phyloP scores from a whole-genome alignment of 78 protist species.

The Monocercomonoides exilis region DNA sequence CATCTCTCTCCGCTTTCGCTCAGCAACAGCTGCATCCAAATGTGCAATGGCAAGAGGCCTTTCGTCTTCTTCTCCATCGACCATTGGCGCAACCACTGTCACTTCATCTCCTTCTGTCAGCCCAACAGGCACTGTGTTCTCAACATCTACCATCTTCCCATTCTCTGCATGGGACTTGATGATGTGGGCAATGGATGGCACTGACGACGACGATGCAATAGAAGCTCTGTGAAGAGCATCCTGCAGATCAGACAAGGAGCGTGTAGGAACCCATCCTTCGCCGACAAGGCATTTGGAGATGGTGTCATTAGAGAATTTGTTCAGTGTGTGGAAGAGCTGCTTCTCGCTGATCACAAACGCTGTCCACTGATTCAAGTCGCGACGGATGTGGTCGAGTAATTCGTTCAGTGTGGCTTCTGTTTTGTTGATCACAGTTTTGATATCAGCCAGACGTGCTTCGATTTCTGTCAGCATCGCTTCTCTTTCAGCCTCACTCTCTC shows the following conservation, averaged over 20 bases:
- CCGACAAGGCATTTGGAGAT: neutral
- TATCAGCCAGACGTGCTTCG: neutral
- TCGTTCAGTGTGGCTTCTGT: too few species aligned
- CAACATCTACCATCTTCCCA: too few species aligned
- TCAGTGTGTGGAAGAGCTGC: slow-evolving; percentile 16
- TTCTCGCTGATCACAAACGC: neutral
- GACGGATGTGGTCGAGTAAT: neutral
- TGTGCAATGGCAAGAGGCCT: too few species aligned
- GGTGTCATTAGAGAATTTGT: neutral
- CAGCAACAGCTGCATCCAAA: too few species aligned
- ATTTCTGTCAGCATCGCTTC: neutral
- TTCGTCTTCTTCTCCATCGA: too few species aligned
- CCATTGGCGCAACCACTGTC: too few species aligned
- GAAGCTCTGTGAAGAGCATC: neutral
- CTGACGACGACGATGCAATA: neutral
- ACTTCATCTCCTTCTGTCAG: too few species aligned
- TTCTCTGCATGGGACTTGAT: too few species aligned
- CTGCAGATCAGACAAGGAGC: neutral
- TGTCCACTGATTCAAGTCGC: neutral
- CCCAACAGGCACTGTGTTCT: too few species aligned
- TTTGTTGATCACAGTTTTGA: neutral
- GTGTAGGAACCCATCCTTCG: slow-evolving; percentile 25
- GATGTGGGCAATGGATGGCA: neutral
- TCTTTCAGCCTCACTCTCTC: neutral
- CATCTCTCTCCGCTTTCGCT: too few species aligned